Conservation (phyloP, 2,329 filamentous ascomycete species). For the Aspergillus intermedius region DNA sequence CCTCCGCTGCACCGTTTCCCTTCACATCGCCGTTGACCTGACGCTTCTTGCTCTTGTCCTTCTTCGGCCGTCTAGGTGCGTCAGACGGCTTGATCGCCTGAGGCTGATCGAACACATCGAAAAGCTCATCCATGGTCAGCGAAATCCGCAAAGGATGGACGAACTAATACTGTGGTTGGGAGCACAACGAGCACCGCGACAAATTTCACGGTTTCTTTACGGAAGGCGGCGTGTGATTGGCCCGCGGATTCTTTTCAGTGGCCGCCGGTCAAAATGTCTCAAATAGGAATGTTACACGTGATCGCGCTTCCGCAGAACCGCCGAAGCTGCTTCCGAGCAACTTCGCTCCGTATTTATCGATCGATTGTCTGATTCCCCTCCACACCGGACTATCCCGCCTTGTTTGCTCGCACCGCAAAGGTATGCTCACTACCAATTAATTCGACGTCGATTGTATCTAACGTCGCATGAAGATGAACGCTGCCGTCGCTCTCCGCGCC, state of each 20-base stretch:
- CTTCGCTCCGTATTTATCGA: constrained; percentile 16
- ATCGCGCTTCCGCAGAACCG: constrained; percentile 4
- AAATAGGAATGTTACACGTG: constrained; percentile 8
- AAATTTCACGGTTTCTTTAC: constrained; percentile 29
- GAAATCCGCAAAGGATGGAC: constrained; percentile 12
- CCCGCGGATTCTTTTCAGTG: not conserved
- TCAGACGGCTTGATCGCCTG: constrained; percentile 35
- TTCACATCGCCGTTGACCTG: constrained; percentile 77
- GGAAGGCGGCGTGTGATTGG: constrained; percentile 21
- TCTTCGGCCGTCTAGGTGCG: constrained; percentile 37
- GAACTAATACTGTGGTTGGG: constrained; percentile 9
- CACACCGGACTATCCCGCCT: not conserved
- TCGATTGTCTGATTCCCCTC: constrained; percentile 18
- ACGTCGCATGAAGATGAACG: constrained; percentile 63
- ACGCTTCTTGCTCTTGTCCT: constrained; percentile 73
- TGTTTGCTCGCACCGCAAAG: constrained; percentile 20
- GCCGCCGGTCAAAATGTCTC: constrained; percentile 16
- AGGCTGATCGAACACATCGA: constrained; percentile 68
- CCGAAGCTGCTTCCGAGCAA: constrained; percentile 2
- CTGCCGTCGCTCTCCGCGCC: constrained; percentile 59
- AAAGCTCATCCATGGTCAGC: constrained; percentile 65
- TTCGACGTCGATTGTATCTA: constrained; percentile 33
- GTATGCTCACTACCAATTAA: constrained; percentile 14
- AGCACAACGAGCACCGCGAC: constrained; percentile 18
- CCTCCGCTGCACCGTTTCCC: constrained; percentile 31